Conservation (phyloP, 73 alveolate genomes). For the Paramecium pentaurelia region DNA sequence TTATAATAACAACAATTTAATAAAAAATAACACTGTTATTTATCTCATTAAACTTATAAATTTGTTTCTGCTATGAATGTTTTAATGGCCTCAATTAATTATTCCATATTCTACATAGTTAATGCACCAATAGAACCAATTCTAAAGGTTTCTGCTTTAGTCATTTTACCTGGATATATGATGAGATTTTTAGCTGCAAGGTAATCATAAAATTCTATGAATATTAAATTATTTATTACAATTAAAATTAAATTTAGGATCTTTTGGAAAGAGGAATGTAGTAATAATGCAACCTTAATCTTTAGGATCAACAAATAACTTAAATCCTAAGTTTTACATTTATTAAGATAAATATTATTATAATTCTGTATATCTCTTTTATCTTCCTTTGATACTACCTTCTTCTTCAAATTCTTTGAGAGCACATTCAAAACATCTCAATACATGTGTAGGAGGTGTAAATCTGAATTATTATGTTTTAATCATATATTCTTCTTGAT, state of each 20-base stretch:
- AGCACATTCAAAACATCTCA: slow-evolving; percentile 66
- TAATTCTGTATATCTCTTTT: slow-evolving; percentile 59
- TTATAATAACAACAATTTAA: too few relatives aligned
- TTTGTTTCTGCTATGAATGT: neutral
- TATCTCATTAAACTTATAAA: neutral
- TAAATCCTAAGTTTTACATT: slow-evolving; percentile 60
- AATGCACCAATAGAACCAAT: slow-evolving; percentile 73
- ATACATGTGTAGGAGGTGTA: slow-evolving; percentile 76
- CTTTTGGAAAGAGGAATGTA: slow-evolving; percentile 57
- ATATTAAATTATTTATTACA: neutral
- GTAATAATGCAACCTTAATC: slow-evolving; percentile 63
- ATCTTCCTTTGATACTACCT: slow-evolving; percentile 70
- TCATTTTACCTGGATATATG: slow-evolving; percentile 74
- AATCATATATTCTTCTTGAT: slow-evolving; percentile 59
- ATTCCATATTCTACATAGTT: neutral
- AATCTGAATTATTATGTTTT: slow-evolving; percentile 69
- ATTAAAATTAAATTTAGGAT: slow-evolving; percentile 62
- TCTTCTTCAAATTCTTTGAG: slow-evolving; percentile 64
- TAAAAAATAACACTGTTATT: neutral
- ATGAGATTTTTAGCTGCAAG: slow-evolving; percentile 56
- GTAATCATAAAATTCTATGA: slow-evolving; percentile 63
- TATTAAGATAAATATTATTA: slow-evolving; percentile 39
- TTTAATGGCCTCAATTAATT: neutral
- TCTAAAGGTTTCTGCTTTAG: slow-evolving; percentile 75
- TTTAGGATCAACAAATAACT: slow-evolving; percentile 51